Percentiles rank a stretch among this genome's conserved stretches.
phyloP scores from a whole-genome alignment of 2,329 filamentous ascomycete genomes.

The Rutstroemia sp. region DNA sequence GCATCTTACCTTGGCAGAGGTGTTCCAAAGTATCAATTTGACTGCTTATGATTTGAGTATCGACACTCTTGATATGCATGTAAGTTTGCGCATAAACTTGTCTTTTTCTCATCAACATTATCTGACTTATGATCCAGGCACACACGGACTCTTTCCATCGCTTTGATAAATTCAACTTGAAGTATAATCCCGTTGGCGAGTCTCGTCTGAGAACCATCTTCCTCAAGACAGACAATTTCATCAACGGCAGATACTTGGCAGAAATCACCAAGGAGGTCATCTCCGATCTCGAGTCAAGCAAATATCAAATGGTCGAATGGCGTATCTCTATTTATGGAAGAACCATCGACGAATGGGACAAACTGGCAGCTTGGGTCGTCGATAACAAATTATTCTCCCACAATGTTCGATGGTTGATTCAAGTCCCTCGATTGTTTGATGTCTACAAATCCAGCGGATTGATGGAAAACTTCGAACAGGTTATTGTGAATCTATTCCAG shows the following conservation, averaged over 20 bases:
- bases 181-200: conserved; percentile 96
- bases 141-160: conserved; percentile 98
- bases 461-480: conserved; percentile 84
- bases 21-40: conserved; percentile 95
- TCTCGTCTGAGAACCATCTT: conserved; percentile 96
- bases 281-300: conserved; percentile 92
- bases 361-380: conserved; percentile 91
- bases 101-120: neutral
- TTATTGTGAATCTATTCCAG: conserved; percentile 85
- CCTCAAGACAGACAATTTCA: conserved; percentile 96
- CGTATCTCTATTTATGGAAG: conserved; percentile 95
- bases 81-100: conserved; percentile 37
- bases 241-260: conserved; percentile 88
- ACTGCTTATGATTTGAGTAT: conserved; percentile 98
- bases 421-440: conserved; percentile 89
- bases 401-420: conserved; percentile 95
- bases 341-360: conserved; percentile 92
- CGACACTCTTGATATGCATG: conserved; percentile 98
- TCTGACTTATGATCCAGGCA: conserved; percentile 44
- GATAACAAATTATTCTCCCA: conserved; percentile 98
- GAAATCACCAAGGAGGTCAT: conserved; percentile 99
- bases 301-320: conserved; percentile 99
- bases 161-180: conserved; percentile 99
- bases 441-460: conserved; percentile 86
- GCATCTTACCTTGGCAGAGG: conserved; percentile 81